Evolutionary conservation across 352 stramenopile species (phyloP).

Genomic region (Globisporangium nagaii): DNA sequence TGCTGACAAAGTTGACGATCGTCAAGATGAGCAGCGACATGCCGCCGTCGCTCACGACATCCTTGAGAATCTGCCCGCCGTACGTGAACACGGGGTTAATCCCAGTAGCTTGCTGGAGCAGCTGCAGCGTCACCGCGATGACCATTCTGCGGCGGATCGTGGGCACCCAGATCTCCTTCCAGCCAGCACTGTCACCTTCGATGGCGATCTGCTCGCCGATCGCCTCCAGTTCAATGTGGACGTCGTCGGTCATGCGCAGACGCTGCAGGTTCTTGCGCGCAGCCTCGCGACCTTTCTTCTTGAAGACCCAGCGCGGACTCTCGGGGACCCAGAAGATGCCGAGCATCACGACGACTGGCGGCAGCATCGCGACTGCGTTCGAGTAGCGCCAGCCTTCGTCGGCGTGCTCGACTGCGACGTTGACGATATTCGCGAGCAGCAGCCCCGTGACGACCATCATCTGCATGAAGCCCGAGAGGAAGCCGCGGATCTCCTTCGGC

Average conservation of each 20-base stretch:
- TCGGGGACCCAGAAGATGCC: conserved; percentile 45
- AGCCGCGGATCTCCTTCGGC: conserved; percentile 29
- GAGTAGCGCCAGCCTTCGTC: conserved; percentile 28
- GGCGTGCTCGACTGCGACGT: conserved; percentile 17
- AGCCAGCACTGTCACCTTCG: conserved; percentile 19
- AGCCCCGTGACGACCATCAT: conserved; percentile 37
- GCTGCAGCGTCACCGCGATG: conserved; percentile 29
- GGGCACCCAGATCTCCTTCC: conserved; percentile 25
- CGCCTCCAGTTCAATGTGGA: conserved; percentile 27
- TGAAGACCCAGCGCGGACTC: conserved; percentile 43
- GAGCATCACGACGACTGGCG: conserved; percentile 33
- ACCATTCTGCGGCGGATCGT: conserved; percentile 19
- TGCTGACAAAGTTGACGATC: conserved; percentile 32
- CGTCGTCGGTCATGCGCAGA: conserved; percentile 23
- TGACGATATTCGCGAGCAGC: conserved; percentile 35
- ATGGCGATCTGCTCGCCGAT: conserved; percentile 38
- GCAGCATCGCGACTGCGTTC: conserved; percentile 20
- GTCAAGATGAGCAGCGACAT: conserved; percentile 28
- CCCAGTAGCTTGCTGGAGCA: conserved; percentile 37
- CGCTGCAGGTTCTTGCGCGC: conserved; percentile 21
- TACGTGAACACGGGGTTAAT: conserved; percentile 38
- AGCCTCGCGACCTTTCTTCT: conserved; percentile 26
- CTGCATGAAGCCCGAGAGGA: conserved; percentile 37
- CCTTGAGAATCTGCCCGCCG: conserved; percentile 32
- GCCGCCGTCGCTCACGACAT: conserved; percentile 26